Percentiles rank a stretch among this genome's conserved stretches.
Evolutionary conservation across 345 rosid genomes (phyloP).

Genomic region (Linum usitatissimum): DNA sequence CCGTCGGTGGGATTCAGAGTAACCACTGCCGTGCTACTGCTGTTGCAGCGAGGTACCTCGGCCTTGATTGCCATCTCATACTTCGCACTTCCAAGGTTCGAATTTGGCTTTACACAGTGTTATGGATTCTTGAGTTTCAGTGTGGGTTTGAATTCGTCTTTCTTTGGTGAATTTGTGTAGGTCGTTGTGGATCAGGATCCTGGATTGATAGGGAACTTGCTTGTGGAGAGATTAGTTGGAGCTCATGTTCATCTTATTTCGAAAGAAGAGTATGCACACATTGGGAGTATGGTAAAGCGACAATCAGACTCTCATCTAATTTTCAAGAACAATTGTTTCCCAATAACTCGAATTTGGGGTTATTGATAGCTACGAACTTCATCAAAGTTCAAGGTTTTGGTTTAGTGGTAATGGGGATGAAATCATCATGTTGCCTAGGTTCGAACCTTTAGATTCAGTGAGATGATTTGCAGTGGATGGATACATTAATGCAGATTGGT

Average conservation of each 20-base stretch:
- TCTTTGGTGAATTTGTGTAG: conserved; percentile 22
- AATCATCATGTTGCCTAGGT: too few relatives aligned
- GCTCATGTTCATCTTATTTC: conserved; percentile 79
- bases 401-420: too few relatives aligned
- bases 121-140: background rate
- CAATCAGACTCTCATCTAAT: background rate
- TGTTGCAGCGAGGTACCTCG: conserved; percentile 76
- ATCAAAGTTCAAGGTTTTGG: too few relatives aligned
- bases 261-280: conserved; percentile 71
- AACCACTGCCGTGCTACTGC: conserved; percentile 94
- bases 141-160: background rate
- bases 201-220: conserved; percentile 75
- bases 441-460: too few relatives aligned
- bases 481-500: too few relatives aligned
- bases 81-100: conserved; percentile 73
- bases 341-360: too few relatives aligned
- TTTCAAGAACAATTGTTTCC: background rate
- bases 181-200: conserved; percentile 76
- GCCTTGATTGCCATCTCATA: conserved; percentile 58
- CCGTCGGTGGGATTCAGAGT: conserved; percentile 89
- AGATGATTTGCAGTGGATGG: too few relatives aligned
- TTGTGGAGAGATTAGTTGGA: conserved; percentile 81
- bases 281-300: conserved; percentile 70
- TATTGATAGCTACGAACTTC: too few relatives aligned
- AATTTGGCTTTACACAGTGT: background rate